These are phyloP conservation scores for Starmera stellimalicola DNA, from an alignment of 1,139 yeast species.

Conservation along the genomic window DNA sequence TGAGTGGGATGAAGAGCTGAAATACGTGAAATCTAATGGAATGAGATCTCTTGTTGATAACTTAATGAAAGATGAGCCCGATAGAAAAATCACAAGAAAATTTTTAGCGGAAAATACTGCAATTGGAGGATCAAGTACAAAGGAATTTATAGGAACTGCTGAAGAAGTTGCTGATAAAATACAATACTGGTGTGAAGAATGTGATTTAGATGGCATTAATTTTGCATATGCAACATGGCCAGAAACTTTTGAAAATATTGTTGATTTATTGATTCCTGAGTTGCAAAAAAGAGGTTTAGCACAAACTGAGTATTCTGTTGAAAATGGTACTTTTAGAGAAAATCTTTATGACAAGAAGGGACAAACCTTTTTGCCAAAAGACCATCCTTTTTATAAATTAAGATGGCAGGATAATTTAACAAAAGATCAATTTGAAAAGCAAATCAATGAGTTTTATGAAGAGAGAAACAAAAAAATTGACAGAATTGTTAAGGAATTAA, in stretches of 20 bases:
- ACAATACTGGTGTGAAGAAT: conserved; percentile 23
- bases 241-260: conserved; percentile 23
- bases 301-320: conserved; percentile 22
- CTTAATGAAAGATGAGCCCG: conserved; percentile 20
- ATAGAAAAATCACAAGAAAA: conserved; percentile 19
- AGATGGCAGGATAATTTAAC: conserved; percentile 30
- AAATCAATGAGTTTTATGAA: conserved; percentile 1
- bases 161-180: conserved; percentile 22
- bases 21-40: conserved; percentile 20
- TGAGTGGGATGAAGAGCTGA: conserved; percentile 23
- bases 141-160: conserved; percentile 20
- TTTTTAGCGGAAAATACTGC: conserved; percentile 15
- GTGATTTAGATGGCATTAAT: conserved; percentile 27
- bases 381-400: conserved; percentile 29
- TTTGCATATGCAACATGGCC: conserved; percentile 23
- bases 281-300: conserved; percentile 23
- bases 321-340: conserved; percentile 16
- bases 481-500: neutral
- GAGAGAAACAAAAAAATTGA: neutral
- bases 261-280: conserved; percentile 24
- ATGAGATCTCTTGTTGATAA: conserved; percentile 20
- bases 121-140: conserved; percentile 25
- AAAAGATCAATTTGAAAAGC: conserved; percentile 27
- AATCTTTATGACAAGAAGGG: conserved; percentile 7
- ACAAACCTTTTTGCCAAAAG: conserved; percentile 21